Base-by-base conservation (phyloP, 2,329 filamentous ascomycete genomes). In the Trichoderma gracile region DNA sequence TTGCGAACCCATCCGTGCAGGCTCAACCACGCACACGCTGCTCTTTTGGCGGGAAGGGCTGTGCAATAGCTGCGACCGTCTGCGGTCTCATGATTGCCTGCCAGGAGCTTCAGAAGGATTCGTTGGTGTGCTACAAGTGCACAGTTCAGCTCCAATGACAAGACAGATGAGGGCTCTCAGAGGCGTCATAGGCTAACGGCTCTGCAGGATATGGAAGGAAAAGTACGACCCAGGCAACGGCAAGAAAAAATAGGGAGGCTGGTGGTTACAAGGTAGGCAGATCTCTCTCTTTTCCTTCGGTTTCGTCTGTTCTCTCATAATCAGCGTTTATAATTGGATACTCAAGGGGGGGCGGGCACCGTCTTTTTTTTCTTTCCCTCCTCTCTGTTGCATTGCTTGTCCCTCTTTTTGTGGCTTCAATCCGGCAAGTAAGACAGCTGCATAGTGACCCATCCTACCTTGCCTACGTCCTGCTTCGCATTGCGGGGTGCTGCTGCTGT, bases 181-280 rank as follows among this genome's bases (percentile, higher is more conserved):
- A 46, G 19, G 40, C 15, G 27, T 19, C 49, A 46, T 54, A 38
- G 27, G 61, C 58, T 65, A 43, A 63, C 59, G 33, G 7, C 2
- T 40, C 43, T 15, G 49, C 47, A 96, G 92, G 93, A 97, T 98
- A 74, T 97, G 94, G 92, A 98, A 98, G 77, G 93, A 96, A 68
- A 98, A 98, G 79, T 97, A 98, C 79, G 84, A 84, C 71, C 81
- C 84, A 64, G 71, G 71, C 27, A 71, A 71, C 58, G 78, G 75
- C 79, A 82, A 73, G 79, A 82, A 73, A 70, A 71, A 73, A 42
- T 65, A 61, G 19, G 25, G 25, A 10, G 47, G 15, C 23, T 17
- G 55, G 14, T 8, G 10, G 10, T 43, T 19, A 52, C 45, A 52
- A 52, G 46, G 30, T 45, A 50, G 45, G 54, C 53, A 55, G 50